Evolutionary conservation across 2,329 filamentous ascomycete genomes (phyloP).

Genomic region (Lachnellula suecica): DNA sequence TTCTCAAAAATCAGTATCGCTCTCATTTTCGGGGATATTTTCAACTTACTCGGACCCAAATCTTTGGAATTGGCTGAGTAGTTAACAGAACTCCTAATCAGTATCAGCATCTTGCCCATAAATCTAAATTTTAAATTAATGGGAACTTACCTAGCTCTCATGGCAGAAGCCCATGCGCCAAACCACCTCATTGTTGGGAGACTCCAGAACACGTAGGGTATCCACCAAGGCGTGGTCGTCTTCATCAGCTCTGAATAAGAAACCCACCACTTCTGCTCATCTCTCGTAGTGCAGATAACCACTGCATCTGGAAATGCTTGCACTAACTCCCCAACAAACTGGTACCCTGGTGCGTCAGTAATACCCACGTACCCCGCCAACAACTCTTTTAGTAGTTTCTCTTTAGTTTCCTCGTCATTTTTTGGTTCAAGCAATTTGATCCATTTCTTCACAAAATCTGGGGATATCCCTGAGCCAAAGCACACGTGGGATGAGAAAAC

Average conservation of each 20-base stretch:
- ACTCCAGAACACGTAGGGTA: slow-evolving; percentile 8
- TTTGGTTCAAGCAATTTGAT: no score
- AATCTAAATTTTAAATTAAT: no score
- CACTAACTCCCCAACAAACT: slow-evolving; percentile 30
- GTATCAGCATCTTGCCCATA: no score
- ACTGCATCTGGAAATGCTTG: slow-evolving; percentile 31
- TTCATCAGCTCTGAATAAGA: slow-evolving; percentile 9
- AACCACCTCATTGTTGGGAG: slow-evolving; percentile 17
- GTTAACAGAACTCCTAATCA: no score
- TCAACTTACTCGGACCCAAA: no score
- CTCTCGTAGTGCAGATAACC: slow-evolving; percentile 30
- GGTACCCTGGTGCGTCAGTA: slow-evolving; percentile 27
- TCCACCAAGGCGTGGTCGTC: slow-evolving; percentile 7
- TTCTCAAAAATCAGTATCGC: no score
- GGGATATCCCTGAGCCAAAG: no score
- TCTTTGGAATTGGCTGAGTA: no score
- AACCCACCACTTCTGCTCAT: slow-evolving; percentile 29
- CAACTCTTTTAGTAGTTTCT: no score
- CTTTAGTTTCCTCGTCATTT: no score
- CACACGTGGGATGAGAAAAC: background rate
- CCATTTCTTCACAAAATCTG: no score
- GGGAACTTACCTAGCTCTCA: background rate
- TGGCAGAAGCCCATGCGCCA: slow-evolving; percentile 7
- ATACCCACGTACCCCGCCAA: slow-evolving; percentile 29
- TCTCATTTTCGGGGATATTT: no score